Evolutionary conservation across 1,284 basidiomycete genomes (phyloP), one percentile per base, ranked within the genome.

Genomic region (Moesziomyces parantarcticus): DNA sequence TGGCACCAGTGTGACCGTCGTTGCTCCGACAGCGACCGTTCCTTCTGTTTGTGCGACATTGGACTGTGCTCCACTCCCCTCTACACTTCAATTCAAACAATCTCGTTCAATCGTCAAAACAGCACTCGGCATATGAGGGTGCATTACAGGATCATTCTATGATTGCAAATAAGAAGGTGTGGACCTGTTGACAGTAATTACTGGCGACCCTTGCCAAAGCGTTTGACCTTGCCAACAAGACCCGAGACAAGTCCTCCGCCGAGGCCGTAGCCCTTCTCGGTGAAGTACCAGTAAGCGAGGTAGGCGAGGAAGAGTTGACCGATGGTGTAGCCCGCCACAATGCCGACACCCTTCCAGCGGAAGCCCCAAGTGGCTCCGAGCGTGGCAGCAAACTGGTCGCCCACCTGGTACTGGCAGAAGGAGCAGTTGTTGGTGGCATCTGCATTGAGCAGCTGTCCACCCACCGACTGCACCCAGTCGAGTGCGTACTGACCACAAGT

Each of bases 341-440:
- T 78, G 16, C 70, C 77, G 2, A 65, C 73, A 36, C 56, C 59
- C 25, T 67, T 65, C 77, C 77, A 79, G 4, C 76, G 45, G 71
- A 78, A 79, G 18, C 20, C 52, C 67, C 72, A 79, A 5, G 66
- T 57, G 5, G 76, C 65, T 14, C 58, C 65, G 8, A 78, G 48
- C 5, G 58, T 64, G 6, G 52, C 53, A 3, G 72, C 70, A 40
- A 70, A 79, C 45, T 76, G 66, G 29, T 76, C 76, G 21, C 76
- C 76, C 3, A 63, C 55, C 25, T 43, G 23, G 58, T 68, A 78
- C 57, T 72, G 75, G 50, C 76, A 78, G 54, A 67, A 75, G 23
- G 54, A 64, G 56, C 76, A 80, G n/a, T 50, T 23, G 41, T 20
- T 36, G 11, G 46, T 76, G 16, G 54, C 64, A 16, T 56, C 44